Percentiles rank a stretch among this genome's conserved stretches.
phyloP scores from a whole-genome alignment of 2,329 filamentous ascomycete genomes.

The Fusarium anguioides region DNA sequence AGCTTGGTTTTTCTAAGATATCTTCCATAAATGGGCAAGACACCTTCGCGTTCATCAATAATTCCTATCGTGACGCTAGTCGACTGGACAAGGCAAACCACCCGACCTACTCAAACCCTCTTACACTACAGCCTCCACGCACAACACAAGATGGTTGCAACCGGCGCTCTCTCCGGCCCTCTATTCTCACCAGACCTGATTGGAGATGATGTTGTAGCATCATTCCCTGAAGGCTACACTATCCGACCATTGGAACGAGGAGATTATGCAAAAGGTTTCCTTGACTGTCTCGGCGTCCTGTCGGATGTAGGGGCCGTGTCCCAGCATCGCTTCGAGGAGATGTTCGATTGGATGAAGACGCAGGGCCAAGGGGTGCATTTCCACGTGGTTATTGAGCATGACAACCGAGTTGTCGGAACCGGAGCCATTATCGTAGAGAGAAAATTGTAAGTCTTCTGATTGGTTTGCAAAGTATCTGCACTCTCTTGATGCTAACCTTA shows the following conservation, averaged over 20 bases:
- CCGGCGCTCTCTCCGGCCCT: neutral
- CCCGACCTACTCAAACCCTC: neutral
- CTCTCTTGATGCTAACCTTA: neutral
- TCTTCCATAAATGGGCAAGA: no score
- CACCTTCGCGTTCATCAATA: no score
- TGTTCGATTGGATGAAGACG: neutral
- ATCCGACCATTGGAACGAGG: neutral
- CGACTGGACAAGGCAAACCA: neutral
- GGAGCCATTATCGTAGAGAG: neutral
- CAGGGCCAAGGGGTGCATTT: neutral
- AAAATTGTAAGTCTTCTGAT: neutral
- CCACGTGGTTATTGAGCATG: neutral
- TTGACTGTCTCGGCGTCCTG: neutral
- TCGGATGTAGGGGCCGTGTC: neutral
- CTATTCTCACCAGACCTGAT: neutral
- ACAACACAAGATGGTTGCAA: neutral
- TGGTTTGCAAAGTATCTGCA: rapidly evolving
- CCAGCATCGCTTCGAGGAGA: neutral
- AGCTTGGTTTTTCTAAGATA: no score
- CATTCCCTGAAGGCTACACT: neutral
- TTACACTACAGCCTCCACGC: neutral
- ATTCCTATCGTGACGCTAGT: no score
- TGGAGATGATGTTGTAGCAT: neutral
- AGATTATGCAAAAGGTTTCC: neutral
- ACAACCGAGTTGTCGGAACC: neutral